Conservation (phyloP, 352 stramenopile genomes). For the Pythium diclinum region DNA sequence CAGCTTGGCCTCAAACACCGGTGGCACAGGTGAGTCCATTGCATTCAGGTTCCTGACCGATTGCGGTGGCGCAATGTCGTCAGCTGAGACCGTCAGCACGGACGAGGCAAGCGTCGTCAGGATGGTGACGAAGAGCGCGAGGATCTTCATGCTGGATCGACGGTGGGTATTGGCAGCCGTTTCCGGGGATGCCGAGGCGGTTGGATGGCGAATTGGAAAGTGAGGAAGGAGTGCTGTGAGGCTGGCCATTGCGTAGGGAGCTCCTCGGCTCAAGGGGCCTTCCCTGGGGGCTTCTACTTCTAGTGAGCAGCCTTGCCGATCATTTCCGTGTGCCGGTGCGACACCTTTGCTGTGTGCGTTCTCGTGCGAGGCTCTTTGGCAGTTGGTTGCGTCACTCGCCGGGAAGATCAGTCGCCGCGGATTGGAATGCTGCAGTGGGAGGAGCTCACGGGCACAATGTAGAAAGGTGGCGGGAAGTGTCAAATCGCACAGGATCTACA, state of each 20-base stretch:
- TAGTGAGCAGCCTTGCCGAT: not conserved
- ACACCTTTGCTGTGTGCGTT: not conserved
- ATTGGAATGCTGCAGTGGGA: not conserved
- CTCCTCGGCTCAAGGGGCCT: not conserved
- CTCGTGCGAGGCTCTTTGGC: too few species aligned
- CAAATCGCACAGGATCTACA: not conserved
- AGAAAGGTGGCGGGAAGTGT: not conserved
- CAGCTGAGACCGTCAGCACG: not conserved
- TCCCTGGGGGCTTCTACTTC: not conserved
- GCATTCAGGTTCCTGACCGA: not conserved
- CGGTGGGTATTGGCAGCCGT: not conserved
- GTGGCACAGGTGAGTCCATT: not conserved
- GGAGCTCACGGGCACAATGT: not conserved
- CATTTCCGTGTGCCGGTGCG: not conserved
- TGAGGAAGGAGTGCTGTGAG: not conserved
- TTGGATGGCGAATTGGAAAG: not conserved
- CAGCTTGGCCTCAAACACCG: conserved; percentile 27
- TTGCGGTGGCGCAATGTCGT: not conserved
- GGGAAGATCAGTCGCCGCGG: not conserved
- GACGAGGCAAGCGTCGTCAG: not conserved
- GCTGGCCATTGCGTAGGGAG: not conserved
- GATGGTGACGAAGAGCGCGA: not conserved
- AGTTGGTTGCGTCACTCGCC: not conserved
- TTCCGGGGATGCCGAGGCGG: not conserved
- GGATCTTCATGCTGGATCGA: not conserved